Percentiles rank a stretch among this genome's conserved stretches.
Evolutionary conservation across 176 grass and related monocot genomes (phyloP).

Genomic region (Puccinellia tenuiflora): DNA sequence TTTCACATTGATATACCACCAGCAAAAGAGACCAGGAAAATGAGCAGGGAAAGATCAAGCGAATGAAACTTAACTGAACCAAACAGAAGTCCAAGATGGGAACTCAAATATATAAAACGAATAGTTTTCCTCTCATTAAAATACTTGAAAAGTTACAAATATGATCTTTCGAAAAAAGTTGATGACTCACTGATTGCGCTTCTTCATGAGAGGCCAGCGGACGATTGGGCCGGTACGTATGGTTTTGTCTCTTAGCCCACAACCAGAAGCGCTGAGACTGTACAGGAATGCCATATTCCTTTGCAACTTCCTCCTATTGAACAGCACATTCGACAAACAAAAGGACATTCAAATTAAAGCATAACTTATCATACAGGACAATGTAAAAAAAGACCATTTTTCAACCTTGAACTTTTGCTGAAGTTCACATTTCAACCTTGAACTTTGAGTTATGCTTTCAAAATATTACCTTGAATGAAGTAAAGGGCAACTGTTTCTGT

Average conservation of each 20-base stretch:
- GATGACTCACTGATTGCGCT: slow-evolving; percentile 61
- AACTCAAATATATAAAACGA: slow-evolving; percentile 14
- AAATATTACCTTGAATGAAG: slow-evolving; percentile 77
- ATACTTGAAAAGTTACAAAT: neutral
- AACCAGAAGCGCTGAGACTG: slow-evolving; percentile 94
- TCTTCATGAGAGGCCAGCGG: slow-evolving; percentile 67
- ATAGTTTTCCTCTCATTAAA: neutral
- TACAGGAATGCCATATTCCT: slow-evolving; percentile 86
- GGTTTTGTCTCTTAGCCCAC: slow-evolving; percentile 97
- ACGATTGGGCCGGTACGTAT: slow-evolving; percentile 92
- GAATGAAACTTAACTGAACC: neutral
- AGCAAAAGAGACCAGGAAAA: neutral
- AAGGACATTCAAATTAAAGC: neutral
- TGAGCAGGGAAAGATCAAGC: neutral
- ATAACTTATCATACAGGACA: neutral
- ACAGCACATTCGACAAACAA: slow-evolving; percentile 17
- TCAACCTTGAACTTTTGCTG: neutral
- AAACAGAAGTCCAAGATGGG: neutral
- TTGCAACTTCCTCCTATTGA: slow-evolving; percentile 82
- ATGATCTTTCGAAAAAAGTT: neutral
- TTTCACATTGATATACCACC: neutral
- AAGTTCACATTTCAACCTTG: neutral
- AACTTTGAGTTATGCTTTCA: neutral
- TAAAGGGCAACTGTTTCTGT: slow-evolving; percentile 93
- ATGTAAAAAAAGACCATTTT: neutral